Percentiles rank a stretch among this genome's conserved stretches.
These are phyloP conservation scores for Lenzites betulinus DNA, from an alignment of 768 basidiomycete species.

Conservation along the genomic window DNA sequence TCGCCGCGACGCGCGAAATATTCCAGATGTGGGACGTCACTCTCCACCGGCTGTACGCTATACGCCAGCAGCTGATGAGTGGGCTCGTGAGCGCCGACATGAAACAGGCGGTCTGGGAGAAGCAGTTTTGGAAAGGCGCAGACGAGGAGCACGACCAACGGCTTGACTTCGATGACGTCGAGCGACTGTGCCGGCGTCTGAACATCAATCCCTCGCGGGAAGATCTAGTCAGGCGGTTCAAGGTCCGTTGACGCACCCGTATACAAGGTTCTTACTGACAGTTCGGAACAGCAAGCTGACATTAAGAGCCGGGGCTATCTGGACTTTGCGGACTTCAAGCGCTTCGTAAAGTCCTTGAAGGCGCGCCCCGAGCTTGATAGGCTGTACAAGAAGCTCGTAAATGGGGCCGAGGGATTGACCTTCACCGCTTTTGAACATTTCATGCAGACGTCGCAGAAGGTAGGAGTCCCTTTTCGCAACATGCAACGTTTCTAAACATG, in stretches of 20 bases:
- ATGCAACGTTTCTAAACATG: constrained; percentile 25
- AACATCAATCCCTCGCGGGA: constrained; percentile 60
- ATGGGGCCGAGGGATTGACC: constrained; percentile 34
- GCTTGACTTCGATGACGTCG: constrained; percentile 71
- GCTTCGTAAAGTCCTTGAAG: constrained; percentile 82
- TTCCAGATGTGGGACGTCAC: constrained; percentile 66
- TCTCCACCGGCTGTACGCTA: constrained; percentile 60
- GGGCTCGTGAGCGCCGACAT: constrained; percentile 65
- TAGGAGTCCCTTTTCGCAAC: constrained; percentile 38
- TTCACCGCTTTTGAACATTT: constrained; percentile 49
- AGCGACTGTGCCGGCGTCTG: constrained; percentile 67
- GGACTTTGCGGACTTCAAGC: constrained; percentile 78
- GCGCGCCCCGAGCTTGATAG: constrained; percentile 79
- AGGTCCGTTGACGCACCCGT: constrained; percentile 36
- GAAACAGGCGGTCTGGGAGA: constrained; percentile 73
- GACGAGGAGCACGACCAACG: constrained; percentile 60
- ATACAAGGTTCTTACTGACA: neutral
- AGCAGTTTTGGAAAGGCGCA: constrained; percentile 79
- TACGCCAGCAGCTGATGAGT: constrained; percentile 70
- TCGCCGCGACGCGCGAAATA: constrained; percentile 67
- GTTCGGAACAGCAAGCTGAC: constrained; percentile 61
- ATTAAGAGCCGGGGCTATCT: constrained; percentile 55
- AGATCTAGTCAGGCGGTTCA: constrained; percentile 60
- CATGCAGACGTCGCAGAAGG: constrained; percentile 55
- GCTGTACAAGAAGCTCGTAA: constrained; percentile 51